phyloP scores from a whole-genome alignment of 78 protist genomes.

The Mantamonas sphyraenae region DNA sequence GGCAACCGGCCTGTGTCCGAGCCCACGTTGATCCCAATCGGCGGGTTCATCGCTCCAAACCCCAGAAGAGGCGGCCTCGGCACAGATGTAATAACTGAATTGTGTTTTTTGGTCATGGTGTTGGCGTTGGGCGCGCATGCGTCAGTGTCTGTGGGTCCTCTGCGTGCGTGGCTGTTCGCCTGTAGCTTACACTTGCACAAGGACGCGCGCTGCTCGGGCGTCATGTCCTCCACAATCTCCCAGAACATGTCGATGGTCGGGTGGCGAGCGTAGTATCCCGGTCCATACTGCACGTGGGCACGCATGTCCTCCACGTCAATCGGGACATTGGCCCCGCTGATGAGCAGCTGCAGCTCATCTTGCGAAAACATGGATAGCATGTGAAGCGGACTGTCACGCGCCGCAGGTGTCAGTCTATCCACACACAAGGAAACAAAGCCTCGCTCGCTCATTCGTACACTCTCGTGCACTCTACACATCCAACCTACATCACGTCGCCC shows the following conservation, averaged over 20 bases:
- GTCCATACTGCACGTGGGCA: slow-evolving; percentile 5
- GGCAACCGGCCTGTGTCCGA: slow-evolving; percentile 17
- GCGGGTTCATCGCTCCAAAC: slow-evolving; percentile 22
- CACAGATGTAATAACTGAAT: slow-evolving; percentile 22
- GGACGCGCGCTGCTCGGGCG: no score
- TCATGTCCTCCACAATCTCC: no score
- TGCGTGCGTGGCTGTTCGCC: slow-evolving; percentile 1
- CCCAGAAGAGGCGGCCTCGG: slow-evolving; percentile 42
- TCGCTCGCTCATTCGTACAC: not conserved
- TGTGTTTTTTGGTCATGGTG: no score
- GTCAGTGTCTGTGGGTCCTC: no score
- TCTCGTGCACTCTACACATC: slow-evolving; percentile 2
- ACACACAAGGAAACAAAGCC: slow-evolving; percentile 1
- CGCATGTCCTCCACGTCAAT: slow-evolving; percentile 12
- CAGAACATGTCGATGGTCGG: no score
- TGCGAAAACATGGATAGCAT: no score
- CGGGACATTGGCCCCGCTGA: slow-evolving; percentile 18
- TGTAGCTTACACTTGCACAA: not conserved
- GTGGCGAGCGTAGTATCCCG: slow-evolving; percentile 9
- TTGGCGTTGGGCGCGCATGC: no score
- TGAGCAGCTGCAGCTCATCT: slow-evolving; percentile 32
- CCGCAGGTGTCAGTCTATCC: no score
- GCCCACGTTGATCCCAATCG: not conserved
- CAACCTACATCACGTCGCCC: slow-evolving; percentile 8
- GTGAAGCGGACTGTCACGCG: no score